Base-by-base conservation (phyloP, 345 rosid genomes). In the Xanthoceras sorbifolium region DNA sequence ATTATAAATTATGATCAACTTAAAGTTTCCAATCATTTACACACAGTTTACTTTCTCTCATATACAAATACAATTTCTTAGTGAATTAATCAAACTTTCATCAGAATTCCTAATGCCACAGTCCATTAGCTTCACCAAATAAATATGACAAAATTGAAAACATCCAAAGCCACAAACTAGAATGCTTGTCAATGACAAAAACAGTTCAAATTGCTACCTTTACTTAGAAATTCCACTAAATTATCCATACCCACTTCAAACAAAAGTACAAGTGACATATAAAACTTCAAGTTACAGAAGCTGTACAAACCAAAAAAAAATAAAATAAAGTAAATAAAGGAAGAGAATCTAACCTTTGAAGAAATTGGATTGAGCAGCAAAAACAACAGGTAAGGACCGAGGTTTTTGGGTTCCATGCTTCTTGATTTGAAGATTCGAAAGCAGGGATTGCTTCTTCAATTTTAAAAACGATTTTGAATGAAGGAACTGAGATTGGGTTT, bases 291-390 rank as follows among this genome's bases (percentile, higher is more conserved):
- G 46, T 11, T 10, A 71, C 6, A 32, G 11, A 55, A 36, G 5
- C 29, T 48, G 2, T 14, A 14, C 20, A 28, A 63, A 44, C 26
- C 26, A 62, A 28, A 73, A 11, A 28, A 5, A 26, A 9, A 63
- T 11, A 20, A 28, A 71, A 61, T 25, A 3, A 23, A 32, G 42
- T 34, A 15, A 6, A 5, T 28, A 55, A 48, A 17, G 22, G 31
- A 20, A 72, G 46, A 14, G 40, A 61, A 42, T 52, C 70, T 75
- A 67, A 89, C 95, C 89, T 87, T 80, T 88, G 6, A 91, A 72
- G 78, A 91, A 80, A 76, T 64, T 80, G 71, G 89, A 82, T 54
- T 87, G 91, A 3, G 80, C 86, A 69, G 92, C 89, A 31, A 48
- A 69, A 78, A 87, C 84, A 11, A 74, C 59, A 10, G 80, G 80